Percentiles rank a stretch among this genome's conserved stretches.
phyloP scores from a whole-genome alignment of 441 rosid genomes.

The Iberis amara region DNA sequence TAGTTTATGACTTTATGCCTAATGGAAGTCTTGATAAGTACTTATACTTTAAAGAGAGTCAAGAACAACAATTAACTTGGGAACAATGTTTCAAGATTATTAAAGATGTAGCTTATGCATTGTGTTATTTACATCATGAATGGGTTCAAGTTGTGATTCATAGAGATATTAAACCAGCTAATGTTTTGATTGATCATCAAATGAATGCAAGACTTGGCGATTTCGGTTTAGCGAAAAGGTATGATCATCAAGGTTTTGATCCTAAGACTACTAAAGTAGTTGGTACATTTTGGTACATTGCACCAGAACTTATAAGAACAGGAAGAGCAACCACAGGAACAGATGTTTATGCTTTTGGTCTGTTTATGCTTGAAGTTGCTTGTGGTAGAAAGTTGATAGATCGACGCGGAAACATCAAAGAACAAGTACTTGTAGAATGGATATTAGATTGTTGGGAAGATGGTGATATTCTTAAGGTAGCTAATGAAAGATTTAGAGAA shows the following conservation, averaged over 20 bases:
- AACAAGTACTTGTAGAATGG: conserved; percentile 33
- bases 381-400: conserved; percentile 39
- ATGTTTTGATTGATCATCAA: conserved; percentile 33
- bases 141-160: conserved; percentile 40
- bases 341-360: conserved; percentile 40
- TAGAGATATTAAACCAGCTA: conserved; percentile 41
- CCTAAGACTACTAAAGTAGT: conserved; percentile 36
- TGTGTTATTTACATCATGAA: conserved; percentile 36
- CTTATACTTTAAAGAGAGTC: conserved; percentile 24
- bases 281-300: conserved; percentile 42
- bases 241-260: conserved; percentile 36
- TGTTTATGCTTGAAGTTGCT: conserved; percentile 41
- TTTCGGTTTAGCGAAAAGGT: conserved; percentile 38
- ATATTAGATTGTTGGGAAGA: conserved; percentile 27
- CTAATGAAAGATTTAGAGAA: conserved; percentile 17
- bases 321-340: conserved; percentile 42
- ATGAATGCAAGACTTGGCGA: conserved; percentile 37
- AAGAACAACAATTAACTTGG: conserved; percentile 35
- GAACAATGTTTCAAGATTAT: conserved; percentile 39
- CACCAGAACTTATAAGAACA: conserved; percentile 37
- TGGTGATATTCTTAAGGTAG: conserved; percentile 27
- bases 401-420: conserved; percentile 8
- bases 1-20: conserved; percentile 48
- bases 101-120: conserved; percentile 34
- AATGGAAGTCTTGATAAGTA: conserved; percentile 43